phyloP scores from a whole-genome alignment of 345 rosid genomes.

The Linum trigynum region DNA sequence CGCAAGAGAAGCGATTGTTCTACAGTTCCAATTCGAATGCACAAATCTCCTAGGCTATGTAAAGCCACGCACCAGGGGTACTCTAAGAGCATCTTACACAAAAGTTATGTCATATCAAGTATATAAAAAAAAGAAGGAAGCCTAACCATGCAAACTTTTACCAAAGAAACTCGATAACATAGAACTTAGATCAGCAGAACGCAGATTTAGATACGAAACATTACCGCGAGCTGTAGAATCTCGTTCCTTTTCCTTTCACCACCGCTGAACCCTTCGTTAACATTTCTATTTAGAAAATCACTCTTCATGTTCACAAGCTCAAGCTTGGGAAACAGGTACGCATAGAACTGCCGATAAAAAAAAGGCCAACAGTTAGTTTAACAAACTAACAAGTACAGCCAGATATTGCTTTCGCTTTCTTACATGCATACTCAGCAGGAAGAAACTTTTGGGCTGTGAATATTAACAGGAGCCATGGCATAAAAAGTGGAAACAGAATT shows the following conservation, averaged over 20 bases:
- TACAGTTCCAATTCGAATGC: too few relatives aligned
- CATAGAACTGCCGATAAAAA: constrained; percentile 64
- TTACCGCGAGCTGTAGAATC: constrained; percentile 88
- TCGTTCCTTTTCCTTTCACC: constrained; percentile 98
- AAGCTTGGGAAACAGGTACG: constrained; percentile 64
- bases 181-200: background rate
- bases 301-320: constrained; percentile 79
- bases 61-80: too few relatives aligned
- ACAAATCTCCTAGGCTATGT: too few relatives aligned
- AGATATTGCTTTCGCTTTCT: too few relatives aligned
- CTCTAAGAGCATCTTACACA: too few relatives aligned
- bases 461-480: background rate
- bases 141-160: background rate
- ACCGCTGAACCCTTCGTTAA: constrained; percentile 98
- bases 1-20: too few relatives aligned
- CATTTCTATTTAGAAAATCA: constrained; percentile 90
- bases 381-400: background rate
- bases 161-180: background rate
- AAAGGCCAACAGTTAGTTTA: constrained; percentile 9
- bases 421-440: background rate
- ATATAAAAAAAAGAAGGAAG: background rate
- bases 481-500: background rate
- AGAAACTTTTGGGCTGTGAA: background rate
- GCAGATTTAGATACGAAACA: background rate
- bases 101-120: too few relatives aligned